Evolutionary conservation across 306 rosid species (phyloP).

Genomic region (Quercus glauca): DNA sequence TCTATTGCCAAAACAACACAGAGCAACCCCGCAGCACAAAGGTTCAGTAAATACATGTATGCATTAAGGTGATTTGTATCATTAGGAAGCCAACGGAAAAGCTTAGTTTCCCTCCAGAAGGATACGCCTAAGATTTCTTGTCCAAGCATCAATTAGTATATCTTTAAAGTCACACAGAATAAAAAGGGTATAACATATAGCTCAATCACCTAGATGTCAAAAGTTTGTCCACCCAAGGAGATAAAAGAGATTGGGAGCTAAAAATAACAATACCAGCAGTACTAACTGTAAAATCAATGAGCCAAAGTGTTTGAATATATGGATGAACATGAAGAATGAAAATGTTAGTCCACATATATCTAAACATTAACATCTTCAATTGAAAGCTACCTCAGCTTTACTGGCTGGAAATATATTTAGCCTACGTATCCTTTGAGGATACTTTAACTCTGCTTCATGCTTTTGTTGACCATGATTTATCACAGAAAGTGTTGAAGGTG

Average conservation of each 20-base stretch:
- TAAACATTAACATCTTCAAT: background rate
- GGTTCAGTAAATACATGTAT: too few relatives aligned
- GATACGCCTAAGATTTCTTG: too few relatives aligned
- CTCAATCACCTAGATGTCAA: background rate
- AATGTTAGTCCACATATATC: background rate
- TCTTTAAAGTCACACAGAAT: background rate
- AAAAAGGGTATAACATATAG: background rate
- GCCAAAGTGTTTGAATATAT: background rate
- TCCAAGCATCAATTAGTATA: background rate
- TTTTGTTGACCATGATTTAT: slow-evolving; percentile 71
- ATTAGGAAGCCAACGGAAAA: too few relatives aligned
- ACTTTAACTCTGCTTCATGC: slow-evolving; percentile 83
- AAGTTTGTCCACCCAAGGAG: background rate
- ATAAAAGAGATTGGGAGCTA: background rate
- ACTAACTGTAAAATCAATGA: background rate
- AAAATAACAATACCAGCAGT: background rate
- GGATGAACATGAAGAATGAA: background rate
- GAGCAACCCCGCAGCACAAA: too few relatives aligned
- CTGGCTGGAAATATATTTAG: slow-evolving; percentile 79
- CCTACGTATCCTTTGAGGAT: slow-evolving; percentile 89
- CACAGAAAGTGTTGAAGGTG: slow-evolving; percentile 52
- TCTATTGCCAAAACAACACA: too few relatives aligned
- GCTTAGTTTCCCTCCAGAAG: too few relatives aligned
- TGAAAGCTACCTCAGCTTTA: slow-evolving; percentile 70
- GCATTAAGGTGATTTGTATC: too few relatives aligned